phyloP scores from a whole-genome alignment of 1,284 basidiomycete genomes.

The Boletellus deceptivus region DNA sequence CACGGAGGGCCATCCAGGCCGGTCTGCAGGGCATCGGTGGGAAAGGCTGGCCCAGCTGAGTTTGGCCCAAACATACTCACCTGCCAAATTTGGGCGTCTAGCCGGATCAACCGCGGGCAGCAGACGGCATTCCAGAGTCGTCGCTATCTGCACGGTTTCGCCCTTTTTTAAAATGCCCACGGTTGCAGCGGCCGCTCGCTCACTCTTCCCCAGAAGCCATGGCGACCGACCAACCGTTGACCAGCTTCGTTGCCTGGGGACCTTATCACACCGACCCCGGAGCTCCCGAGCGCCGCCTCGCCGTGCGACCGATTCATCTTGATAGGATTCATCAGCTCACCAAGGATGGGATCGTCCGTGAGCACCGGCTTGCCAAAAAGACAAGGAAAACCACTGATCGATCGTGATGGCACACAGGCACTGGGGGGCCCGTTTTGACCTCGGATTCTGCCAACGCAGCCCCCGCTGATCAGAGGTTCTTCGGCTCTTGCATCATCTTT shows the following conservation, averaged over 20 bases:
- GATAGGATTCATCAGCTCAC: conserved; percentile 35
- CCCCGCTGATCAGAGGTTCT: conserved; percentile 39
- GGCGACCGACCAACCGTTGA: conserved; percentile 10
- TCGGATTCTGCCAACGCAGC: conserved; percentile 37
- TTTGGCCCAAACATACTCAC: conserved; percentile 15
- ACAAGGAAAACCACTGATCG: conserved; percentile 9
- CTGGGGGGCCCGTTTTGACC: conserved; percentile 45
- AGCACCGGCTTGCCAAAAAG: conserved; percentile 7
- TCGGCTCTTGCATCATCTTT: conserved; percentile 50
- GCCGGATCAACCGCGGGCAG: too few species aligned
- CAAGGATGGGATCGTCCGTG: conserved; percentile 39
- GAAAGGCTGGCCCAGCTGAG: too few species aligned
- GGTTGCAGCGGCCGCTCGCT: background rate
- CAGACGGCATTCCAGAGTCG: too few species aligned
- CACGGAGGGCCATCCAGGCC: background rate
- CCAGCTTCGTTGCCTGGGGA: conserved; percentile 51
- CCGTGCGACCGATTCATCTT: conserved; percentile 47
- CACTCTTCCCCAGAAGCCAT: conserved; percentile 5
- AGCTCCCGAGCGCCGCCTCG: conserved; percentile 43
- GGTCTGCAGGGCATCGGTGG: too few species aligned
- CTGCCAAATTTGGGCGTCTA: conserved; percentile 4
- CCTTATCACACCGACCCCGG: conserved; percentile 50
- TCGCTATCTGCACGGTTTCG: too few species aligned
- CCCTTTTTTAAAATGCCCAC: background rate
- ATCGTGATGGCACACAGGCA: conserved; percentile 32